These are phyloP conservation scores for Cyclocybe aegerita DNA, from an alignment of 768 basidiomycete genomes.

Conservation along the genomic window DNA sequence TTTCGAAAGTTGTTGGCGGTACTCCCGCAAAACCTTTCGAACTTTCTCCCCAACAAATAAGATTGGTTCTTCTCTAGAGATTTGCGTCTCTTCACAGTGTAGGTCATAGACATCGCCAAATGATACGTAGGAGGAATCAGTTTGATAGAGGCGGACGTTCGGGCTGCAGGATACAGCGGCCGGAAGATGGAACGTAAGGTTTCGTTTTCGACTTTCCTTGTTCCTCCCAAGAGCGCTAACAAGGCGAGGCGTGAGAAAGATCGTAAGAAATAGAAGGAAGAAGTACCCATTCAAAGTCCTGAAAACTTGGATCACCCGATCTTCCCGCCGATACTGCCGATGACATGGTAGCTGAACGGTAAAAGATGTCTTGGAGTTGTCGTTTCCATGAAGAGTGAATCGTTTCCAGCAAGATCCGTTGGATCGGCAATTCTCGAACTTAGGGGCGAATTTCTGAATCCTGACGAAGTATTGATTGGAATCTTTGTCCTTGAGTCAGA, in stretches of 20 bases:
- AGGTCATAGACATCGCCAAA: constrained; percentile 94
- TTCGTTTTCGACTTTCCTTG: constrained; percentile 92
- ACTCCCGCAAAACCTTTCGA: constrained; percentile 65
- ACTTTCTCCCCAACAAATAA: constrained; percentile 85
- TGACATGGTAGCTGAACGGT: constrained; percentile 87
- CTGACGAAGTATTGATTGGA: constrained; percentile 87
- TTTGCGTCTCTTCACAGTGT: constrained; percentile 72
- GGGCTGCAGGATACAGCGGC: constrained; percentile 84
- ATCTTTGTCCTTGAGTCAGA: constrained; percentile 78
- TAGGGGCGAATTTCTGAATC: constrained; percentile 87
- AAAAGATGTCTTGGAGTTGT: constrained; percentile 88
- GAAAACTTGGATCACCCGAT: constrained; percentile 87
- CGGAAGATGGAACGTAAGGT: constrained; percentile 89
- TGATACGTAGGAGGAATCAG: constrained; percentile 87
- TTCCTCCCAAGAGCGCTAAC: constrained; percentile 77
- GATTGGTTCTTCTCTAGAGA: constrained; percentile 86
- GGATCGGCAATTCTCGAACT: constrained; percentile 86
- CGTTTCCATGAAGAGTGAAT: constrained; percentile 86
- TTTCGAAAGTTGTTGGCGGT: constrained; percentile 46
- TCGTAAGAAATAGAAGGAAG: background rate
- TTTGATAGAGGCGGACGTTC: constrained; percentile 81
- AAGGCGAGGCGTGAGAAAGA: background rate
- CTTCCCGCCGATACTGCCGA: constrained; percentile 87
- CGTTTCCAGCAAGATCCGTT: constrained; percentile 88
- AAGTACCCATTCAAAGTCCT: constrained; percentile 91